Conservation (phyloP, 768 basidiomycete species). For the Cyclocybe aegerita region DNA sequence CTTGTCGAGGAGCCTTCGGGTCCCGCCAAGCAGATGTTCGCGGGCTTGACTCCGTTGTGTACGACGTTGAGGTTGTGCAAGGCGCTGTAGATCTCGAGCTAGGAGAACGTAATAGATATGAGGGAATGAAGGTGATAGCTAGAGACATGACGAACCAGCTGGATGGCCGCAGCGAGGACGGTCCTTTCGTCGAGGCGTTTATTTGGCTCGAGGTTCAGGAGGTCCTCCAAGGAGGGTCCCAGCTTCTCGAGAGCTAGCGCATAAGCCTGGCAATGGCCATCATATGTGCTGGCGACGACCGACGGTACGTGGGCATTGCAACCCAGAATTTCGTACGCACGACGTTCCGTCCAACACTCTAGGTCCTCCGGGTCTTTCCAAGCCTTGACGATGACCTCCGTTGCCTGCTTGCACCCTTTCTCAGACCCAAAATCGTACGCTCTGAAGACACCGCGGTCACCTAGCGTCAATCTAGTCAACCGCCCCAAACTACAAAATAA, state of each 20-base stretch:
- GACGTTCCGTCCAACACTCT: conserved; percentile 25
- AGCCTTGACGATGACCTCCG: conserved; percentile 27
- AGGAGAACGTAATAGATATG: not conserved
- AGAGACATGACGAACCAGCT: conserved; percentile 19
- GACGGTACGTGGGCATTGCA: conserved; percentile 17
- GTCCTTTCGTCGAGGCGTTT: conserved; percentile 17
- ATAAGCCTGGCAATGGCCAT: conserved; percentile 18
- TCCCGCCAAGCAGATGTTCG: conserved; percentile 25
- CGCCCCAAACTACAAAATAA: not conserved
- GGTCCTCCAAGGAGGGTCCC: conserved; percentile 26
- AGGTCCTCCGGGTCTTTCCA: conserved; percentile 22
- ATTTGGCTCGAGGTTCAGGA: conserved; percentile 13
- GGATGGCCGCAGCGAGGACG: conserved; percentile 26
- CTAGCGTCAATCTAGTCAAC: conserved; percentile 8
- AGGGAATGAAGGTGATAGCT: not conserved
- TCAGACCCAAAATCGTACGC: conserved; percentile 25
- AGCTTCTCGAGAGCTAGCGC: conserved; percentile 26
- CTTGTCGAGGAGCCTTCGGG: not conserved
- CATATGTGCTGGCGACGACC: conserved; percentile 11
- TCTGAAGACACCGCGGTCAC: conserved; percentile 26
- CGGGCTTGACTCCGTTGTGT: conserved; percentile 33
- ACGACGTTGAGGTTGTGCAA: conserved; percentile 25
- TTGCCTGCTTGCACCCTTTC: conserved; percentile 19
- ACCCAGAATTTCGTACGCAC: conserved; percentile 19
- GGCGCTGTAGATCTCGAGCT: conserved; percentile 26